phyloP scores from a whole-genome alignment of 108 stramenopile species.

The Mediolabrus comicus region DNA sequence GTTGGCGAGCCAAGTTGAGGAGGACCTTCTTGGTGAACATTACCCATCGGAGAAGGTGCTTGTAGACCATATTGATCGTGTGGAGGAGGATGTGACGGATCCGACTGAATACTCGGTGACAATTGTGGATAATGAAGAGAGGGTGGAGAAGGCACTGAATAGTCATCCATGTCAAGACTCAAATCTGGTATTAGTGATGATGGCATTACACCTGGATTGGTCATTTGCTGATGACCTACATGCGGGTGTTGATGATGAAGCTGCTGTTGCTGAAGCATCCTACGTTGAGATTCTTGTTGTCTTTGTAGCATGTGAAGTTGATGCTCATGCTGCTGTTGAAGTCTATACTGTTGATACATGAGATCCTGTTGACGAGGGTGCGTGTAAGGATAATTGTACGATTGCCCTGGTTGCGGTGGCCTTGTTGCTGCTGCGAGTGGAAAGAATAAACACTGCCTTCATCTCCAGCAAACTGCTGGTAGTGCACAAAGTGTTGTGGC shows the following conservation, averaged over 20 bases:
- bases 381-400: conserved; percentile 15
- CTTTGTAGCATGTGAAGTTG: conserved; percentile 46
- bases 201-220: neutral
- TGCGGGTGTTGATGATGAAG: neutral
- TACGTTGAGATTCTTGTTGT: conserved; percentile 38
- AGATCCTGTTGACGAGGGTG: conserved; percentile 25
- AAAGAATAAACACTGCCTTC: conserved; percentile 26
- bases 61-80: conserved; percentile 3
- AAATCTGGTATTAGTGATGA: conserved; percentile 8
- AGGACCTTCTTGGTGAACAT: neutral
- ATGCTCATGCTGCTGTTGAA: conserved; percentile 58
- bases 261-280: conserved; percentile 8
- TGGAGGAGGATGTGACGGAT: neutral
- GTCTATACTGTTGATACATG: conserved; percentile 54
- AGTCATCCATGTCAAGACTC: conserved; percentile 5
- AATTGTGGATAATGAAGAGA: neutral
- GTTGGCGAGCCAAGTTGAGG: neutral
- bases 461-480: conserved; percentile 19
- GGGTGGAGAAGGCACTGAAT: conserved; percentile 1
- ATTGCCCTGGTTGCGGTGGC: conserved; percentile 1
- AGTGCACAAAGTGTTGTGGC: conserved; percentile 11
- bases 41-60: neutral
- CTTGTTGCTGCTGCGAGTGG: conserved; percentile 20
- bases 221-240: neutral
- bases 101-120: conserved; percentile 1